These are phyloP conservation scores for Coniochaeta hoffmannii DNA, from an alignment of 2,329 filamentous ascomycete genomes.

Conservation along the genomic window DNA sequence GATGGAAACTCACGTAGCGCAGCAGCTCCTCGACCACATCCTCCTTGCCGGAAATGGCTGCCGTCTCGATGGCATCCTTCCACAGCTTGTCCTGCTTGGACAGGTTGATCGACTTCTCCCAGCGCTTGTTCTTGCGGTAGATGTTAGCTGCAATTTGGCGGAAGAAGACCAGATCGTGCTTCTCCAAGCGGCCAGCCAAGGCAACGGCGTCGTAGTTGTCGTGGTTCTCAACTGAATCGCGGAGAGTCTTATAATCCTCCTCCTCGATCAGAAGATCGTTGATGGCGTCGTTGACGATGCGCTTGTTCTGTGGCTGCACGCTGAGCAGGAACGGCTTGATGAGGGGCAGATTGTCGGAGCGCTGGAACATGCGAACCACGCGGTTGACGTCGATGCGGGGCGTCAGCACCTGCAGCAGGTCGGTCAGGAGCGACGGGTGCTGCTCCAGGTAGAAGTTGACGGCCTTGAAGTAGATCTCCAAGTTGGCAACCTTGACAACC, in stretches of 20 bases:
- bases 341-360: slow-evolving; percentile 93
- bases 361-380: slow-evolving; percentile 98
- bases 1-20: slow-evolving; percentile 75
- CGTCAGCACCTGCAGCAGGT: slow-evolving; percentile 87
- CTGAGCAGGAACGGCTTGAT: slow-evolving; percentile 99
- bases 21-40: slow-evolving; percentile 94
- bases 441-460: slow-evolving; percentile 97
- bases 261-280: slow-evolving; percentile 97
- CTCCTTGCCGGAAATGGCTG: slow-evolving; percentile 81
- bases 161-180: slow-evolving; percentile 98
- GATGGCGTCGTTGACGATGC: slow-evolving; percentile 94
- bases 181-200: slow-evolving; percentile 85
- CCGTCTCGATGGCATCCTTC: slow-evolving; percentile 98
- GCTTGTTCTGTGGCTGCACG: slow-evolving; percentile 96
- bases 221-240: slow-evolving; percentile 96
- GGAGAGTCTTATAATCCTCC: slow-evolving; percentile 97
- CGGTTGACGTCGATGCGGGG: slow-evolving; percentile 94
- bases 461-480: slow-evolving; percentile 98
- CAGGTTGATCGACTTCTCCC: slow-evolving; percentile 96
- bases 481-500: slow-evolving; percentile 91
- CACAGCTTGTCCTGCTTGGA: slow-evolving; percentile 99
- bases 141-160: slow-evolving; percentile 96
- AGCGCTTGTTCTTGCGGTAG: slow-evolving; percentile 99
- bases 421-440: slow-evolving; percentile 91
- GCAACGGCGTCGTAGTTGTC: slow-evolving; percentile 98